Percentiles rank a stretch among this genome's conserved stretches.
These are phyloP conservation scores for Rhodamnia rubescens DNA, from an alignment of 345 rosid species.

Conservation along the genomic window DNA sequence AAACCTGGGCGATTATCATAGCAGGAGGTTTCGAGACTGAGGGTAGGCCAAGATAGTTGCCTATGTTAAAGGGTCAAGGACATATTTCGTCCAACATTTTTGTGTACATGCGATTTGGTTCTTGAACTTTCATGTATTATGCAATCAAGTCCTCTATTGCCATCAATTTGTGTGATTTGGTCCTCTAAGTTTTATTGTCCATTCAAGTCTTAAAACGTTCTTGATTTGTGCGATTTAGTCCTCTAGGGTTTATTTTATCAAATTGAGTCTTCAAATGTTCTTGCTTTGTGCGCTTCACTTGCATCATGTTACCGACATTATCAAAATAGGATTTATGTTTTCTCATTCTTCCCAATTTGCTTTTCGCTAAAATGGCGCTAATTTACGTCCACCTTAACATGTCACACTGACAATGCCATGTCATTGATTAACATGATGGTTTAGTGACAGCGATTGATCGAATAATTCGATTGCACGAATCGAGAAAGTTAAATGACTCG, in stretches of 20 bases:
- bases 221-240: neutral
- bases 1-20: neutral
- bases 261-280: neutral
- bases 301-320: neutral
- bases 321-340: neutral
- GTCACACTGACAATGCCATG: rapidly evolving
- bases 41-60: neutral
- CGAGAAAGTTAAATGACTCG: neutral
- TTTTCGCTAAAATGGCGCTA: neutral
- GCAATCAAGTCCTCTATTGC: neutral
- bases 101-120: neutral
- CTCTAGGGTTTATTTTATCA: neutral
- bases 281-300: neutral
- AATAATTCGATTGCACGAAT: neutral
- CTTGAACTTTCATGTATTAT: neutral
- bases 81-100: neutral
- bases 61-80: neutral
- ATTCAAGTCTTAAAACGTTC: neutral
- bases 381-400: neutral
- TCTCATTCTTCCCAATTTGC: neutral
- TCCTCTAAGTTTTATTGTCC: neutral
- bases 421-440: neutral
- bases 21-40: neutral
- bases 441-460: neutral
- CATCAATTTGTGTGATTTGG: neutral